Conservation (phyloP, 352 stramenopile genomes). For the Phytophthora syringae region DNA sequence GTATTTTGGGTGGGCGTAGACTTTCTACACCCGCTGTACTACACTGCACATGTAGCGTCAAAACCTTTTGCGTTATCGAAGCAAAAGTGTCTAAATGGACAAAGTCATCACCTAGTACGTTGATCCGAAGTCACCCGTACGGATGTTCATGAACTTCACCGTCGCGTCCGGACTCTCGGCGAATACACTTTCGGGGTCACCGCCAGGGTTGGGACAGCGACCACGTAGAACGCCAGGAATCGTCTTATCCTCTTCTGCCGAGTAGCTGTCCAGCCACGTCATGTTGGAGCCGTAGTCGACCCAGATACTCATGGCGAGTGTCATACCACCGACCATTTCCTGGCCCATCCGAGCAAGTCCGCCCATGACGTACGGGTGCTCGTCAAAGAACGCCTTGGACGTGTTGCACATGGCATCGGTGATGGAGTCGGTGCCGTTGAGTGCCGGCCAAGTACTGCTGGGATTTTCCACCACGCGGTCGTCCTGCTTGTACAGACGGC, state of each 20-base stretch:
- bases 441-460: constrained; percentile 22
- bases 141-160: constrained; percentile 68
- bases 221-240: constrained; percentile 50
- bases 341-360: constrained; percentile 46
- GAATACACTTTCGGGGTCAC: constrained; percentile 45
- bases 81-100: background rate
- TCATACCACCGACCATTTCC: constrained; percentile 51
- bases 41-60: too few relatives aligned
- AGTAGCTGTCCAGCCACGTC: constrained; percentile 65
- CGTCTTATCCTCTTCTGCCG: constrained; percentile 23
- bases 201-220: constrained; percentile 43
- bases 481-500: constrained; percentile 63
- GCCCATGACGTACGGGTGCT: constrained; percentile 42
- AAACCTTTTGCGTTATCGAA: too few relatives aligned
- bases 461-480: constrained; percentile 38
- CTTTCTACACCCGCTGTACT: too few relatives aligned
- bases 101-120: constrained; percentile 38
- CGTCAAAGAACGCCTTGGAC: constrained; percentile 52
- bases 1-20: too few relatives aligned
- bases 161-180: constrained; percentile 45
- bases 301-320: constrained; percentile 69
- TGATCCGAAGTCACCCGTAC: constrained; percentile 56
- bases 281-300: constrained; percentile 54
- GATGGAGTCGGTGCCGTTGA: constrained; percentile 37
- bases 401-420: constrained; percentile 47